Evolutionary conservation across 768 basidiomycete species (phyloP), one percentile per base, ranked within the genome.

Genomic region (Clitopilus hobsonii): DNA sequence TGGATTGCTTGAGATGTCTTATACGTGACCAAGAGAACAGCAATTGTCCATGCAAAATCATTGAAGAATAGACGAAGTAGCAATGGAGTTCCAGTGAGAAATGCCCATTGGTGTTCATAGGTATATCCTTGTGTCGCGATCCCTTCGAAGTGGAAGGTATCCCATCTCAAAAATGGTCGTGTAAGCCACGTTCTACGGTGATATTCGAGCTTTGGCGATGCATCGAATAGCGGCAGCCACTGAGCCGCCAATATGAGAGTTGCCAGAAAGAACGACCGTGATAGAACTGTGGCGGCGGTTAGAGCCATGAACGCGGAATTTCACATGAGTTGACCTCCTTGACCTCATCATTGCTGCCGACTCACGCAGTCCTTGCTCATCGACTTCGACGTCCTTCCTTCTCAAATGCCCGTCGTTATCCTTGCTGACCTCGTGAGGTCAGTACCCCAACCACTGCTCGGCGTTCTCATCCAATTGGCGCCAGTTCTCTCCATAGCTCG

Each of bases 81-180:
- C 10, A 72, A 62, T 2, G 90, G 80, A 23, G 82, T 68, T 4
- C 81, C 91, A 1, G 91, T 89, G 58, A 93, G 80, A 68, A 93
- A 98, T 0, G 96, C 96, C 80, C 89, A 90, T 59, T 91, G 77
- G 61, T 96, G 81, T 65, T 98, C 96, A 65, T 83, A 84, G 25
- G 69, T 60, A 60, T 81, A 81, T 48, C 75, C 80, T 10, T 79
- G 56, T 24, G 74, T 62, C 0, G 92, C 90, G 52, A 92, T 82
- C 61, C 80, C 77, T 5, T 74, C 61, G 67, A 94, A 98, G 69
- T 97, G 88, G 60, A 98, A 79, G 2, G 77, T 76, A 65, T 98
- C 96, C 97, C 96, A 99, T 60, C 94, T 83, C 8, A 94, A 72
- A 2, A 84, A 65, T 6, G 69, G 4, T 16, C n/a, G 10, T 18